Conservation (phyloP, 352 stramenopile species). For the Hyaloperonospora brassicae region DNA sequence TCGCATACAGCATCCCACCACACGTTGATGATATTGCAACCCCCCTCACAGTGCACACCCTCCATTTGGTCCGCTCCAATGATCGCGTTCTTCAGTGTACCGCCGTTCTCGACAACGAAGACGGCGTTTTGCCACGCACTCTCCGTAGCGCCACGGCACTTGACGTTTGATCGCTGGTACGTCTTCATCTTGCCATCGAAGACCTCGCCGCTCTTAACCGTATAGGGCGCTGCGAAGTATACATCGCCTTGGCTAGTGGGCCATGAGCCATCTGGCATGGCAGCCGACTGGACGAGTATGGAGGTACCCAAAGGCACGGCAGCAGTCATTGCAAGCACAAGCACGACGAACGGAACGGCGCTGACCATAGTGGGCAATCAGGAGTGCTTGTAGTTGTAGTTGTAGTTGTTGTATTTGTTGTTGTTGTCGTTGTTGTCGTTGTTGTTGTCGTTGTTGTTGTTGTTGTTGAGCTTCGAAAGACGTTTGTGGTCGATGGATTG, state of each 20-base stretch:
- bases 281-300: constrained; percentile 13
- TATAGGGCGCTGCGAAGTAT: constrained; percentile 22
- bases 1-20: constrained; percentile 26
- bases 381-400: too few species aligned
- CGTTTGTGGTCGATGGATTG: constrained; percentile 5
- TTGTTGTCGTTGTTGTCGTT: too few species aligned
- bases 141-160: constrained; percentile 30
- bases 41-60: constrained; percentile 16
- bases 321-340: constrained; percentile 8
- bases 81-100: constrained; percentile 49
- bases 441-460: too few species aligned
- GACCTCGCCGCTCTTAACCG: constrained; percentile 27
- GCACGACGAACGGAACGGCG: constrained; percentile 9
- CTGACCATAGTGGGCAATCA: constrained; percentile 14
- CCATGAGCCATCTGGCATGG: constrained; percentile 29
- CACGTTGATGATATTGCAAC: constrained; percentile 20
- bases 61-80: constrained; percentile 29
- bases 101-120: constrained; percentile 39
- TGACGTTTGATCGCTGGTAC: constrained; percentile 27
- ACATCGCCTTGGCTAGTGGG: too few species aligned
- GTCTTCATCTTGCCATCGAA: constrained; percentile 45
- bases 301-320: constrained; percentile 13
- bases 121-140: constrained; percentile 21
- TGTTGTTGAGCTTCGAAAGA: background rate
- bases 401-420: too few species aligned